phyloP scores from a whole-genome alignment of 257 asterid genomes.

The Solanum chiquidenum region DNA sequence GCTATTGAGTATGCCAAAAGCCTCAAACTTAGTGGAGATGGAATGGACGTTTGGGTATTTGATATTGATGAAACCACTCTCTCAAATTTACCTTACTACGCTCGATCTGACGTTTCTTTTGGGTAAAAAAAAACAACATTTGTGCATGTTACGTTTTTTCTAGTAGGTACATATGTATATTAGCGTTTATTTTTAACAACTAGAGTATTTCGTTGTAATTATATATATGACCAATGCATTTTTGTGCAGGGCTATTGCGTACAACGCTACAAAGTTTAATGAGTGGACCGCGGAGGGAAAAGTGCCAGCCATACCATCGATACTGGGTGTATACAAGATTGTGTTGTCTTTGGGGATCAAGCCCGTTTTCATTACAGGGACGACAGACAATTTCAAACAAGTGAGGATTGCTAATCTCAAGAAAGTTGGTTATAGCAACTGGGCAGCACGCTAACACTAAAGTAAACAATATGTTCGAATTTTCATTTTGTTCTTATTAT shows the following conservation, averaged over 20 bases:
- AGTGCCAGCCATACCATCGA: constrained; percentile 32
- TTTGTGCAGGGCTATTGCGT: constrained; percentile 25
- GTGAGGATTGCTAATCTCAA: constrained; percentile 18
- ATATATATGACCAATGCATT: no score
- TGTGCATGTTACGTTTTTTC: no score
- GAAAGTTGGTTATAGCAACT: constrained; percentile 32
- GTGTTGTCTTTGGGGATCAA: constrained; percentile 23
- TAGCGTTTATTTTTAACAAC: no score
- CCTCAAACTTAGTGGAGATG: constrained; percentile 19
- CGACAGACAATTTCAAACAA: constrained; percentile 2
- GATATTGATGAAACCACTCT: constrained; percentile 45
- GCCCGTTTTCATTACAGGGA: constrained; percentile 30
- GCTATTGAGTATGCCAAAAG: constrained; percentile 36
- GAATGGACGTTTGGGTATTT: constrained; percentile 36
- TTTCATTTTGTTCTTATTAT: no score
- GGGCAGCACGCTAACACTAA: constrained; percentile 39
- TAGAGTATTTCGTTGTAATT: no score
- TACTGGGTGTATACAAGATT: constrained; percentile 16
- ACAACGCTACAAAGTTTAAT: constrained; percentile 23
- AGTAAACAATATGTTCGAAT: constrained; percentile 2
- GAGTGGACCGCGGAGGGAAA: constrained; percentile 37
- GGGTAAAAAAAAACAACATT: constrained; percentile 13
- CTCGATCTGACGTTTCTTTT: constrained; percentile 28
- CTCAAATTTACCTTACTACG: constrained; percentile 31
- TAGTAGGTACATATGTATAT: no score